A percentile compares a stretch with the other conserved stretches of the same genome.
phyloP scores from a whole-genome alignment of 1,284 basidiomycete species.

The Pseudozyma sp. region DNA sequence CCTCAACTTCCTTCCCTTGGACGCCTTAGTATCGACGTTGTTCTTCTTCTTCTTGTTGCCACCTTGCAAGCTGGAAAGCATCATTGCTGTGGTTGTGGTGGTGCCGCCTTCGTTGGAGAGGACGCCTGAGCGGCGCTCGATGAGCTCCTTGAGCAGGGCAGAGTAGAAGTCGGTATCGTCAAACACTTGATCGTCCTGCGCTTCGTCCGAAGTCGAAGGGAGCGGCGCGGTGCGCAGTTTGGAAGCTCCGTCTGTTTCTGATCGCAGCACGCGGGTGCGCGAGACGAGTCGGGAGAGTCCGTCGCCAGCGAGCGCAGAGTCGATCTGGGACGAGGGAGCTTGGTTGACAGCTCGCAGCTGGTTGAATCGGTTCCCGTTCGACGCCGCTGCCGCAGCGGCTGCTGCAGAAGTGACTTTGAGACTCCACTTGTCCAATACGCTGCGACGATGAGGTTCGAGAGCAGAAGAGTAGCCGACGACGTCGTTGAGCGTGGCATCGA shows the following conservation, averaged over 20 bases:
- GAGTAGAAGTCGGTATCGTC: conserved; percentile 68
- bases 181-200: conserved; percentile 54
- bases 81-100: conserved; percentile 24
- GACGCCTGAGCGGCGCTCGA: conserved; percentile 52
- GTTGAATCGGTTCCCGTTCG: conserved; percentile 39
- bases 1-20: conserved; percentile 63
- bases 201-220: conserved; percentile 1
- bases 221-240: conserved; percentile 17
- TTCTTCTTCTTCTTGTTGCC: conserved; percentile 50
- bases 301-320: conserved; percentile 56
- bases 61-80: conserved; percentile 15
- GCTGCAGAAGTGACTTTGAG: conserved; percentile 49
- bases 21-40: conserved; percentile 60
- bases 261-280: conserved; percentile 58
- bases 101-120: conserved; percentile 1
- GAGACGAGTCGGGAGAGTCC: conserved; percentile 54
- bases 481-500: conserved; percentile 30
- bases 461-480: conserved; percentile 31
- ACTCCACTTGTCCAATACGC: conserved; percentile 57
- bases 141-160: conserved; percentile 62
- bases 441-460: conserved; percentile 24
- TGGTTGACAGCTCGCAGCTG: conserved; percentile 62
- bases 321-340: conserved; percentile 53
- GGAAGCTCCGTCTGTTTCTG: conserved; percentile 20
- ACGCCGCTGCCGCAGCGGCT: conserved; percentile 35